Evolutionary conservation across 2,329 filamentous ascomycete genomes (phyloP), one percentile per base, ranked within the genome.

Genomic region (Monilinia vaccinii-corymbosi): DNA sequence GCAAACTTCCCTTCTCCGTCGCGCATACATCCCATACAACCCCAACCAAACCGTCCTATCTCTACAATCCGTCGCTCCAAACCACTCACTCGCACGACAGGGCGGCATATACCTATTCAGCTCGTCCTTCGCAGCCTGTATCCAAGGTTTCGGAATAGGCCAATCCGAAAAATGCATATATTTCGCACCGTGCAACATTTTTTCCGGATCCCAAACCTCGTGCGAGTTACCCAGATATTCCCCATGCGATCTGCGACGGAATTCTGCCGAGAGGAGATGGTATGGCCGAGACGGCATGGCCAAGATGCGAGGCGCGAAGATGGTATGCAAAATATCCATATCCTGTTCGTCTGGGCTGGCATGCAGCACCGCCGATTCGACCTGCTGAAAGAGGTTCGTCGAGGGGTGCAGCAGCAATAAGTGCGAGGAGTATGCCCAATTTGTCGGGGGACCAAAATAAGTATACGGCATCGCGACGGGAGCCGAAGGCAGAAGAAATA

Each of bases 101-200:
- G 60, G 61, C 28, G 69, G 68, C 69, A 70, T 70, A 45, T 68
- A 62, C 36, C 62, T 65, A 63, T 70, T 70, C 61, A 70, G 32
- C n/a, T 66, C 25, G n/a, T 65, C 62, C 50, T 67, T 66, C 2
- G 61, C 58, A 0, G 68, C 66, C 28, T 63, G 50, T 3, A 69
- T 64, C 81, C 81, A 84, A 2, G 82, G 82, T 65, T 84, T 84
- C 1, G 82, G 81, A 48, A 84, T 64, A 1, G 82, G 82, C 78
- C 79, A 82, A 68, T 86, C 83, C 28, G 77, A 80, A 68, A 84
- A 85, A 68, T 85, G 82, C 10, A 86, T 74, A 3, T 83, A 73
- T 61, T 81, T 83, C 3, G 81, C 79, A 64, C 83, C 78, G 5
- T 72, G 69, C 32, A 79, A 66, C 0, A 75, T 74, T 31, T 70